A percentile compares a stretch with the other conserved stretches of the same genome.
Evolutionary conservation across 352 stramenopile species (phyloP).

Genomic region (Pythium phragmiticola): DNA sequence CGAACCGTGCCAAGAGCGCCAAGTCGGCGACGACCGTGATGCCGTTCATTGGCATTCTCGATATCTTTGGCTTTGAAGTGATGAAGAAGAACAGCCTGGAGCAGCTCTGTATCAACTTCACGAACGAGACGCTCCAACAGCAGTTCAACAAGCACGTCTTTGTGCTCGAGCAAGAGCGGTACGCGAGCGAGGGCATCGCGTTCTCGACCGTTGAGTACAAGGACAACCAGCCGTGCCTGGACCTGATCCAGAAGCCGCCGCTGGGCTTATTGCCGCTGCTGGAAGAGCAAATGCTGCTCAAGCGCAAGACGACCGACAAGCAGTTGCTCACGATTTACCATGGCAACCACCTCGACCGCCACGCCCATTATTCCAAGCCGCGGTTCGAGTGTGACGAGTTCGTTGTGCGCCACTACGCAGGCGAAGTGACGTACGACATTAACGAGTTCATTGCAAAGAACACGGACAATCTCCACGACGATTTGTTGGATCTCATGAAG

Average conservation of each 20-base stretch:
- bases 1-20: not conserved
- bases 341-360: slow-evolving; percentile 69
- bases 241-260: slow-evolving; percentile 82
- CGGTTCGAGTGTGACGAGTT: slow-evolving; percentile 85
- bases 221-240: slow-evolving; percentile 77
- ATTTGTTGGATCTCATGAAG: slow-evolving; percentile 76
- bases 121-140: slow-evolving; percentile 89
- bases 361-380: slow-evolving; percentile 67
- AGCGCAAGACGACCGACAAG: slow-evolving; percentile 83
- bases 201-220: slow-evolving; percentile 82
- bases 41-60: slow-evolving; percentile 85
- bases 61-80: slow-evolving; percentile 92
- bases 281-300: slow-evolving; percentile 87
- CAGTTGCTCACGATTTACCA: slow-evolving; percentile 86
- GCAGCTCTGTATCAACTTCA: slow-evolving; percentile 92
- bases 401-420: slow-evolving; percentile 83
- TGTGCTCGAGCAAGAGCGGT: slow-evolving; percentile 78
- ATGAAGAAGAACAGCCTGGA: slow-evolving; percentile 89
- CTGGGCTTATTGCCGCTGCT: slow-evolving; percentile 77
- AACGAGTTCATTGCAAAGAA: slow-evolving; percentile 88
- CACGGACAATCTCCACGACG: slow-evolving; percentile 88
- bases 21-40: not conserved
- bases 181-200: slow-evolving; percentile 69
- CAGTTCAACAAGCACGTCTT: slow-evolving; percentile 91
- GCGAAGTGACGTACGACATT: slow-evolving; percentile 79